Base-by-base conservation (phyloP, 148 eudicot species). In the Rhododendron kiyosumense region DNA sequence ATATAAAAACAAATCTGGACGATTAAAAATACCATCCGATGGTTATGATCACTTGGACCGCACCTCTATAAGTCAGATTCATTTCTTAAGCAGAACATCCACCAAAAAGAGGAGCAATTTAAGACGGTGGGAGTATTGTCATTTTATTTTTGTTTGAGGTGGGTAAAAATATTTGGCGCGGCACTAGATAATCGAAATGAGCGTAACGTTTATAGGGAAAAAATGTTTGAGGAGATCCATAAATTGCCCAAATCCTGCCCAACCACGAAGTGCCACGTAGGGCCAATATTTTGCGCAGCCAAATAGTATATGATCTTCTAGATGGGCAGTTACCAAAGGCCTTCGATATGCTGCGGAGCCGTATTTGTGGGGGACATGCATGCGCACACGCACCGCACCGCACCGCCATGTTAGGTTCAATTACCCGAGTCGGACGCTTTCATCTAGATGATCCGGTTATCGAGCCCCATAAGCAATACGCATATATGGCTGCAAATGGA, bases 331-430 rank as follows among this genome's bases (percentile, higher is more conserved):
- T 32, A 13, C 36, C 67, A n/a, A 30, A 74, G 28, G 43, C 13
- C 45, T 65, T 77, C 14, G 67, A 24, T 22, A 65, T n/a, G 87
- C 34, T 88, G 84, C 86, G 81, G 28, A 83, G 90, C 83, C 84
- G 84, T 85, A 85, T 65, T 85, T 45, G 80, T 78, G 88, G 90
- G 90, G 88, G 80, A 86, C 89, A 88, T 22, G 79, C 84, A 88
- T 22, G 79, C 84, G 88, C 87, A 82, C 24, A 83, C 84, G 88
- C 84, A 76, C 24, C 5, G 88, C 84, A 76, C 24, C 5, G 82
- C 81, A 76, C 24, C 5, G 83, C 81, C 54, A 9, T 78, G n/a
- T 43, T n/a, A 43, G 32, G 54, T 43, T 46, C 5, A 8, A 24
- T 18, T 78, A 7, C n/a, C 48, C 17, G 34, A 78, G 51, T 14